Percentiles rank a stretch among this genome's conserved stretches.
Evolutionary conservation across 2,329 filamentous ascomycete species (phyloP).

Genomic region (Fusarium tupiense): DNA sequence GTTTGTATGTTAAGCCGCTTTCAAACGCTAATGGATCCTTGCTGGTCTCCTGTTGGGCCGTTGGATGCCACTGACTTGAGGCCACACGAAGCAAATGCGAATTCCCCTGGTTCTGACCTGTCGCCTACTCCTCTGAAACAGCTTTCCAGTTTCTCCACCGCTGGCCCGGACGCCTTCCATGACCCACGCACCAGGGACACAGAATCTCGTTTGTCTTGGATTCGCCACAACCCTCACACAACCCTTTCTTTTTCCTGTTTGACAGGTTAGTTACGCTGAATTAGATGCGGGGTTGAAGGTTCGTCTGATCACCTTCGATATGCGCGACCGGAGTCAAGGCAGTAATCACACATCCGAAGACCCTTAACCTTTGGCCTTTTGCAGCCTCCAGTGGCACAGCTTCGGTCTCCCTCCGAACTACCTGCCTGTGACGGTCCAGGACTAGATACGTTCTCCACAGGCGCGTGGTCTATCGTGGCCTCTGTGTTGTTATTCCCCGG

Average conservation of each 20-base stretch:
- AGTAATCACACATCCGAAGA: too few relatives aligned
- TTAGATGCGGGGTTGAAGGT: not conserved
- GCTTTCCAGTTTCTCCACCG: too few relatives aligned
- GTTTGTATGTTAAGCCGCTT: not conserved
- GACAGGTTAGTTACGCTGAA: not conserved
- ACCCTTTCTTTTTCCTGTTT: not conserved
- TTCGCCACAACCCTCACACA: too few relatives aligned
- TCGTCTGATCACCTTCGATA: not conserved
- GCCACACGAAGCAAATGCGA: not conserved
- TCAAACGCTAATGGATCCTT: not conserved
- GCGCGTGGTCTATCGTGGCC: too few relatives aligned
- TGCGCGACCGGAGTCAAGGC: too few relatives aligned
- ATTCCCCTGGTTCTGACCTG: rapidly evolving
- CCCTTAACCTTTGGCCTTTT: too few relatives aligned
- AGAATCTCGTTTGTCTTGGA: too few relatives aligned
- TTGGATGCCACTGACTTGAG: not conserved
- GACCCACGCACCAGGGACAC: too few relatives aligned
- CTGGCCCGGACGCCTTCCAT: too few relatives aligned
- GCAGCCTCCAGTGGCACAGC: too few relatives aligned
- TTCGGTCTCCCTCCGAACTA: not conserved
- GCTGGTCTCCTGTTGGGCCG: not conserved
- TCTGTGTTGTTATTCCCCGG: not conserved
- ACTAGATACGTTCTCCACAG: not conserved
- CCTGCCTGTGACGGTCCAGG: not conserved
- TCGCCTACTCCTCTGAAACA: not conserved